Percentiles rank a stretch among this genome's conserved stretches.
These are phyloP conservation scores for Aspergillus diversus DNA, from an alignment of 495 filamentous ascomycete species.

Conservation along the genomic window DNA sequence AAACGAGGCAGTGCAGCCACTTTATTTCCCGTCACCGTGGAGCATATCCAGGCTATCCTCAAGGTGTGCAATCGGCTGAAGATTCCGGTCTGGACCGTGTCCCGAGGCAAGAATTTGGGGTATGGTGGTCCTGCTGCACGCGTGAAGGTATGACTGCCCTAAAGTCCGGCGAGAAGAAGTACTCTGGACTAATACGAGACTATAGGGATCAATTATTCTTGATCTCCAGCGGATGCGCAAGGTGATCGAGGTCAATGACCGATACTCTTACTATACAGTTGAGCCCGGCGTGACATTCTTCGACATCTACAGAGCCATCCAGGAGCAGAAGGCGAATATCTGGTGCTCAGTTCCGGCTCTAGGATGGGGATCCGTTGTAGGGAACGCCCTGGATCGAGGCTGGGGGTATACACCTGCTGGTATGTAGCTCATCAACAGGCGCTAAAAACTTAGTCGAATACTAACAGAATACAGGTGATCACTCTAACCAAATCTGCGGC, in stretches of 20 bases:
- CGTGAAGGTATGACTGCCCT: not conserved
- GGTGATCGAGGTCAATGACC: conserved; percentile 30
- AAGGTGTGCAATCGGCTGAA: conserved; percentile 18
- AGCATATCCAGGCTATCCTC: conserved; percentile 20
- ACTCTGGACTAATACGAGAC: no score
- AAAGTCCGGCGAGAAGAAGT: no score
- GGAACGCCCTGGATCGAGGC: conserved; percentile 41
- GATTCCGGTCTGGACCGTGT: conserved; percentile 24
- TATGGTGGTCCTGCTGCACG: conserved; percentile 12
- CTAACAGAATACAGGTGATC: conserved; percentile 8
- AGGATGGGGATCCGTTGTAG: conserved; percentile 58
- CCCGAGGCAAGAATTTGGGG: conserved; percentile 25
- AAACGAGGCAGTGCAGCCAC: conserved; percentile 3
- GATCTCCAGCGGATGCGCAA: conserved; percentile 26
- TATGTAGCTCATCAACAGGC: not conserved
- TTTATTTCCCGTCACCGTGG: conserved; percentile 8
- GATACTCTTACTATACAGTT: conserved; percentile 27
- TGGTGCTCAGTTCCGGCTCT: conserved; percentile 57
- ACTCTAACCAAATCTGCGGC: conserved; percentile 19
- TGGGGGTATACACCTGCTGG: conserved; percentile 9
- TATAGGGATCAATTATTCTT: conserved; percentile 6
- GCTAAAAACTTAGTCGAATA: conserved; percentile 36
- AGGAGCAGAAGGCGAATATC: conserved; percentile 44
- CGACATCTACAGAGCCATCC: conserved; percentile 53
- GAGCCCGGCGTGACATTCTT: conserved; percentile 56